These are phyloP conservation scores for Chytriomyces hyalinus DNA, from an alignment of 192 early-diverging fungal genomes.

Conservation along the genomic window DNA sequence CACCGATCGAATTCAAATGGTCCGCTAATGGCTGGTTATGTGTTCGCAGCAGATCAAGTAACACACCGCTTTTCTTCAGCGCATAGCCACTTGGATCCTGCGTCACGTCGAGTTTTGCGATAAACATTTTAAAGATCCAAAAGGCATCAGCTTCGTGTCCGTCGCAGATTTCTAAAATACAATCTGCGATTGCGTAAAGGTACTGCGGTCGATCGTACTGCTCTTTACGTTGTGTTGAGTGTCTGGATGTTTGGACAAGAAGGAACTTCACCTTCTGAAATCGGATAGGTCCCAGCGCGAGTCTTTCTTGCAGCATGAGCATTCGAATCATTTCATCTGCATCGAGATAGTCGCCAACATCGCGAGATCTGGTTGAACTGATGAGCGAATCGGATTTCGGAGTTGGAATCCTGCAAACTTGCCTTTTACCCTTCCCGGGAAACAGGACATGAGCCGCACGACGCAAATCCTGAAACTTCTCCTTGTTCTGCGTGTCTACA, in stretches of 20 bases:
- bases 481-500: slow-evolving; percentile 33
- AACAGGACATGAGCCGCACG: slow-evolving; percentile 23
- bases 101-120: slow-evolving; percentile 26
- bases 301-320: slow-evolving; percentile 10
- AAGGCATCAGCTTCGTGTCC: slow-evolving; percentile 46
- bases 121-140: slow-evolving; percentile 48
- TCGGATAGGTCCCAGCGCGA: no score
- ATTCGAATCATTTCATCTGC: slow-evolving; percentile 21
- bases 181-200: slow-evolving; percentile 40
- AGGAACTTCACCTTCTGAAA: no score
- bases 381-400: no score
- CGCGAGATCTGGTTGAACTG: no score
- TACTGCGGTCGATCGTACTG: no score
- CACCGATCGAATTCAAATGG: slow-evolving; percentile 32
- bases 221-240: no score
- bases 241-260: no score
- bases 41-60: slow-evolving; percentile 33
- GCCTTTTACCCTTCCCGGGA: not conserved
- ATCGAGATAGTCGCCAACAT: no score
- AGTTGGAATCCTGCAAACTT: no score
- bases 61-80: slow-evolving; percentile 15
- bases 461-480: slow-evolving; percentile 40
- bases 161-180: slow-evolving; percentile 53
- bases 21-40: slow-evolving; percentile 31
- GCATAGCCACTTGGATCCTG: not conserved